Conservation (phyloP, 495 filamentous ascomycete species). For the Aspergillus cavernicola region DNA sequence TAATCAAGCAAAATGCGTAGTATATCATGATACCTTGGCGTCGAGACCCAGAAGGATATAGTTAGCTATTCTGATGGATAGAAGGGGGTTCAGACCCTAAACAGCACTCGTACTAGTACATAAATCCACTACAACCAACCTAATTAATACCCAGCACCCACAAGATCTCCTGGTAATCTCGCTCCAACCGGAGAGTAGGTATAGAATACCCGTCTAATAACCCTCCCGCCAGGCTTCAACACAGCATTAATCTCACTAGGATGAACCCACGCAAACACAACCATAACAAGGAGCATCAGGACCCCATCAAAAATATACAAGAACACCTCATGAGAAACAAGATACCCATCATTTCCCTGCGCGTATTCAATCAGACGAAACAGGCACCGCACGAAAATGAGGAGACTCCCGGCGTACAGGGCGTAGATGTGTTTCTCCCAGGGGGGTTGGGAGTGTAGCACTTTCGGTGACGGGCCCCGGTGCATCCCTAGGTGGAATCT, state of each 20-base stretch:
- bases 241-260: neutral
- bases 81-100: no score
- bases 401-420: slow-evolving; percentile 19
- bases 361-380: slow-evolving; percentile 63
- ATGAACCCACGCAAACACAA: neutral
- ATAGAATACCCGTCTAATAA: no score
- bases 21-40: no score
- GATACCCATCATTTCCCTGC: slow-evolving; percentile 48
- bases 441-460: neutral
- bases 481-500: neutral
- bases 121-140: no score
- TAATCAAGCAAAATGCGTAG: no score
- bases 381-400: slow-evolving; percentile 59
- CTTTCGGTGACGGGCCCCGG: neutral
- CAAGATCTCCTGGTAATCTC: no score
- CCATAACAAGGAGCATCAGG: slow-evolving; percentile 41
- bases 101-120: no score
- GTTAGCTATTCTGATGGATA: no score
- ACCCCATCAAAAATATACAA: slow-evolving; percentile 60
- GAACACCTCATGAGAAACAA: slow-evolving; percentile 52
- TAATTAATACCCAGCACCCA: no score
- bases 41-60: no score
- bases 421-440: neutral
- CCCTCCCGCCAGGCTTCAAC: no score
- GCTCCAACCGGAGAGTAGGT: no score